A percentile compares a stretch with the other conserved stretches of the same genome.
Evolutionary conservation across 1,284 basidiomycete genomes (phyloP).

Genomic region (Cutaneotrichosporon mucoides): DNA sequence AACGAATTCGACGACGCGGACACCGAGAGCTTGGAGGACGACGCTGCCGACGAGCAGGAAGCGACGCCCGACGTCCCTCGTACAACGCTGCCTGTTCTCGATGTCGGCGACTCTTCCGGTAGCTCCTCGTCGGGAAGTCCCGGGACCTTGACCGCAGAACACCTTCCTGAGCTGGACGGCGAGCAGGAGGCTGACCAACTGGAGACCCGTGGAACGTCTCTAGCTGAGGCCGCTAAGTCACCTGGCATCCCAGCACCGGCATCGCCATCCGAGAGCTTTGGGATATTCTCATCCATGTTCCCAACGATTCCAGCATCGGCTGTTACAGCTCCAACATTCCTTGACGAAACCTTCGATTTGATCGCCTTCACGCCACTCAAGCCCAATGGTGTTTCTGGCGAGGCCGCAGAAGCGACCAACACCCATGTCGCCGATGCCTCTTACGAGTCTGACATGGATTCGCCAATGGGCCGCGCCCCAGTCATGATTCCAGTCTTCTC

Average conservation of each 20-base stretch:
- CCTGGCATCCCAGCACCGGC: neutral
- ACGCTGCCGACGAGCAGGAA: no score
- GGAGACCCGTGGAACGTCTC: no score
- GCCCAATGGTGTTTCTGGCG: slow-evolving; percentile 25
- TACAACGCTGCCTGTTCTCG: no score
- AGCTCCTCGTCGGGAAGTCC: no score
- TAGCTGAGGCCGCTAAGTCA: no score
- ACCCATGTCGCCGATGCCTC: slow-evolving; percentile 6
- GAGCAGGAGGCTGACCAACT: no score
- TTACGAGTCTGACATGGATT: slow-evolving; percentile 23
- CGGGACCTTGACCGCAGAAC: no score
- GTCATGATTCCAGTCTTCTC: slow-evolving; percentile 32
- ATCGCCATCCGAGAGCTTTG: neutral
- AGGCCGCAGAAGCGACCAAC: slow-evolving; percentile 19
- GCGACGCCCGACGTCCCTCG: no score
- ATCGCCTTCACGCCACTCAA: slow-evolving; percentile 1
- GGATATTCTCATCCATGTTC: neutral
- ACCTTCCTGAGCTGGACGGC: no score
- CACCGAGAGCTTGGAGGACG: no score
- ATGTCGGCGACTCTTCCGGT: no score
- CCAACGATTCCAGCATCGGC: neutral
- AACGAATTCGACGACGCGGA: no score
- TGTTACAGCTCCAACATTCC: neutral
- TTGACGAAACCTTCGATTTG: slow-evolving; percentile 1
- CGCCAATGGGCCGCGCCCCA: slow-evolving; percentile 33